Conservation (phyloP, 371 early-diverging fungal species). For the Mortierella sp. region DNA sequence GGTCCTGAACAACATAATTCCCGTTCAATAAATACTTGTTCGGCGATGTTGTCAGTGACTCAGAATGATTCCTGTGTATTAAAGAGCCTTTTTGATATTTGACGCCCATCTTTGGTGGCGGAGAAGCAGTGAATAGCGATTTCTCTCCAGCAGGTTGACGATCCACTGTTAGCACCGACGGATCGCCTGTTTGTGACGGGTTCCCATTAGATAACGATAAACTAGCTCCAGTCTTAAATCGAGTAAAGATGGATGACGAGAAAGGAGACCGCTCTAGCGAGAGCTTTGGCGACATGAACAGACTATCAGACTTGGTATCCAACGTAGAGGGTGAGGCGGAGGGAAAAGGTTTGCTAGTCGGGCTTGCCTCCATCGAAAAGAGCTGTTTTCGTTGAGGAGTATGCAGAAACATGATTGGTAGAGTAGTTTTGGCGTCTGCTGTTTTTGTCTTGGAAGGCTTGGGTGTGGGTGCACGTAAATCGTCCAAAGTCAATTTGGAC, state of each 20-base stretch:
- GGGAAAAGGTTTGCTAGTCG: constrained; percentile 7
- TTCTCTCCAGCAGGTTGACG: not conserved
- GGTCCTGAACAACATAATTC: constrained; percentile 20
- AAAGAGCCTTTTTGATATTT: not conserved
- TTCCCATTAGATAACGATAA: not conserved
- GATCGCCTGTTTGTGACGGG: not conserved
- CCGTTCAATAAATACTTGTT: constrained; percentile 14
- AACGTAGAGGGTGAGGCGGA: constrained; percentile 16
- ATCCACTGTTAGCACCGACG: not conserved
- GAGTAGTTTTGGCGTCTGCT: not conserved
- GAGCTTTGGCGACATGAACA: not conserved
- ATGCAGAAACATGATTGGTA: constrained; percentile 52
- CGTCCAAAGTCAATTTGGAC: constrained; percentile 44
- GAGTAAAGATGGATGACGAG: constrained; percentile 40
- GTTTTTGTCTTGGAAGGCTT: constrained; percentile 22
- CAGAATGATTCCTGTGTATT: not conserved
- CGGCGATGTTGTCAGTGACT: constrained; percentile 5
- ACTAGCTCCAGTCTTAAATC: constrained; percentile 25
- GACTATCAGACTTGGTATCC: not conserved
- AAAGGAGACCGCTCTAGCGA: constrained; percentile 14
- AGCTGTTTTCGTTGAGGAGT: constrained; percentile 46
- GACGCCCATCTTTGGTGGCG: not conserved
- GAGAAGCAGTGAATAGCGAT: not conserved
- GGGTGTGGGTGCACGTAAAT: constrained; percentile 46
- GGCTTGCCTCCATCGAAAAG: constrained; percentile 13